Conservation (phyloP, 1,139 yeast species). For the Sugiyamaella castrensis region DNA sequence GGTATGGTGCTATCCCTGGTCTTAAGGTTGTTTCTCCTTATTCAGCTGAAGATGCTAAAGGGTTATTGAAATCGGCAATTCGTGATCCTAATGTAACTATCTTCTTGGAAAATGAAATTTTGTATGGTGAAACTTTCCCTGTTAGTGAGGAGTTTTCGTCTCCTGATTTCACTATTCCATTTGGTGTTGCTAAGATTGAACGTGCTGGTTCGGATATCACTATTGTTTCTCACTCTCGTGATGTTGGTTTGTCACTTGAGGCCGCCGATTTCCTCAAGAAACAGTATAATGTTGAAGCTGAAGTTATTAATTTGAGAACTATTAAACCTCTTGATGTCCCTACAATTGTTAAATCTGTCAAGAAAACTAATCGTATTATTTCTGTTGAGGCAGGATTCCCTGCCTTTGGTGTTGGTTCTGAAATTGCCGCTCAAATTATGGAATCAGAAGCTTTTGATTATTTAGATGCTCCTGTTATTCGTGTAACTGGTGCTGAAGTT, state of each 20-base stretch:
- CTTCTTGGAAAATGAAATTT: slow-evolving; percentile 90
- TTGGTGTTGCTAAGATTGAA: slow-evolving; percentile 95
- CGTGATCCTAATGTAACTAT: slow-evolving; percentile 99
- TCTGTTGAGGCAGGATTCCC: slow-evolving; percentile 99
- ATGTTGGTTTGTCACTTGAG: slow-evolving; percentile 77
- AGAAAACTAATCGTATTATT: slow-evolving; percentile 95
- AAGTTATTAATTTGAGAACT: slow-evolving; percentile 92
- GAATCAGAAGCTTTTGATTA: slow-evolving; percentile 98
- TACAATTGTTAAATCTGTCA: slow-evolving; percentile 79
- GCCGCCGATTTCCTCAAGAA: slow-evolving; percentile 87
- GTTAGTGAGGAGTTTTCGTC: slow-evolving; percentile 85
- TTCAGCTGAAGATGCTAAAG: slow-evolving; percentile 95
- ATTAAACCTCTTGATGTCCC: slow-evolving; percentile 95
- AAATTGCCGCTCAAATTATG: slow-evolving; percentile 96
- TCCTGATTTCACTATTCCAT: slow-evolving; percentile 86
- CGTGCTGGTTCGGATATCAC: slow-evolving; percentile 88
- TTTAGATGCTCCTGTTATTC: slow-evolving; percentile 97
- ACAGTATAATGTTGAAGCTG: slow-evolving; percentile 85
- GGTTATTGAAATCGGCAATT: slow-evolving; percentile 91
- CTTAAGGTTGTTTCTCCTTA: slow-evolving; percentile 94
- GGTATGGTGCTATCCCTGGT: slow-evolving; percentile 99
- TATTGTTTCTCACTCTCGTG: slow-evolving; percentile 87
- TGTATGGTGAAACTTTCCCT: slow-evolving; percentile 90
- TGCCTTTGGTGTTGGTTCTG: slow-evolving; percentile 97
- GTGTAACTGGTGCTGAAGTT: slow-evolving; percentile 99